Evolutionary conservation across 2,329 filamentous ascomycete genomes (phyloP), one percentile per base, ranked within the genome.

Genomic region (Gaeumannomyces tritici): DNA sequence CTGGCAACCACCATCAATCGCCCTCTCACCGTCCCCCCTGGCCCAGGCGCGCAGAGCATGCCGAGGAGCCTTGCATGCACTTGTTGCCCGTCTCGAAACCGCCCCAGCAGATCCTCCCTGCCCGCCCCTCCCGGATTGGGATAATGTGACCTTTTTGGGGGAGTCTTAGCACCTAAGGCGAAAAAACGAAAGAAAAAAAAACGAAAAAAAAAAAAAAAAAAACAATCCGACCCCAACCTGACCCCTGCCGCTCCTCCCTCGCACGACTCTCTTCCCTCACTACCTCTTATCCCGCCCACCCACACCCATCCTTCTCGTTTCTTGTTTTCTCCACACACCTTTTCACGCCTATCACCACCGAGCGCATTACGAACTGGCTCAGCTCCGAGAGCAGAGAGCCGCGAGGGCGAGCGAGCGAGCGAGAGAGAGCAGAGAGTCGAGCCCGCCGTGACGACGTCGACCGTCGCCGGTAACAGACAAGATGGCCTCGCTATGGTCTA

Each of bases 391-490:
- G 28, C 27, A 29, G 27, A 42, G 29, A 28, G 24, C 28, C 35
- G 35, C 35, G 31, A 31, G 31, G 24, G 57, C n/a, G 57, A 47
- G 57, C 26, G 33, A n/a, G 57, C 4, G 57, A 24, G 57, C 33
- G 33, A 13, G 35, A 21, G 57, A 59, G 57, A 59, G 33, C n/a
- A 26, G n/a, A 35, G 42, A 29, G 54, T n/a, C 29, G 31, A 26
- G 35, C 15, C 35, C 4, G 51, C 66, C 63, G 70, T 69, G 72
- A 71, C 73, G 70, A 74, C 71, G 72, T 74, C 71, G 73, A 75
- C 70, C 71, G 71, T 75, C 67, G 70, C 70, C 65, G 64, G 69
- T 65, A 65, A 55, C 65, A 64, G 64, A 60, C 62, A 67, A 66
- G 11, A 57, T 61, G 59, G 24, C 59, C 8, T 47, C 27, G 18